Conservation (phyloP, 176 grass and related monocot species). For the Carex kokanica region DNA sequence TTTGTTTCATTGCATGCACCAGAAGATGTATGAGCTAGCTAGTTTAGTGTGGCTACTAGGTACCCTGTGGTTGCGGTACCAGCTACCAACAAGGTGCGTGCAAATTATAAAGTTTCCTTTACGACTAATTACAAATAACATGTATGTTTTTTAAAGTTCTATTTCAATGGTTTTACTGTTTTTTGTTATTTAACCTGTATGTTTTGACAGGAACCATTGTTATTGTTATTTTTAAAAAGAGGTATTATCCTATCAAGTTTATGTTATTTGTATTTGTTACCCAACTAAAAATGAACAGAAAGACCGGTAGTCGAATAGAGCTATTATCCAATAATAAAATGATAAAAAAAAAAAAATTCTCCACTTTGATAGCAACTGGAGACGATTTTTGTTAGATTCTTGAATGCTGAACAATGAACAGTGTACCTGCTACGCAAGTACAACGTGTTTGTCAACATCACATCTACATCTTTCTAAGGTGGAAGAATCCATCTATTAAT, state of each 20-base stretch:
- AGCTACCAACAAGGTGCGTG: not conserved
- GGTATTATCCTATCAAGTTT: not conserved
- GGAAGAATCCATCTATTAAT: constrained; percentile 12
- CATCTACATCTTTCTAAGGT: not conserved
- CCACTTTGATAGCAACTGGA: not conserved
- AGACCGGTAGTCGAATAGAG: not conserved
- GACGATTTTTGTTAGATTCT: not conserved
- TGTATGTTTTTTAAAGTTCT: not conserved
- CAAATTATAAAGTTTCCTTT: not conserved
- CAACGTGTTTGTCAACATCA: not conserved
- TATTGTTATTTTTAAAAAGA: not conserved
- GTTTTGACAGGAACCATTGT: not conserved
- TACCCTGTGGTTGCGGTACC: not conserved
- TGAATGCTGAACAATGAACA: not conserved
- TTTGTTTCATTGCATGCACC: not conserved
- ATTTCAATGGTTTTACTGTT: not conserved
- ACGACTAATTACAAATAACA: not conserved
- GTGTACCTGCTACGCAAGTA: not conserved
- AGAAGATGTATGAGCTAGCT: not conserved
- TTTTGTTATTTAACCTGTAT: too few species aligned
- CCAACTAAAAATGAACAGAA: not conserved
- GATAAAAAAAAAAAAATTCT: not conserved
- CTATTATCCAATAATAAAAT: not conserved
- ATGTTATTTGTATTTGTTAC: not conserved
- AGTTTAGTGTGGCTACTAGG: not conserved